These are phyloP conservation scores for Reutealis trisperma DNA, from an alignment of 345 rosid genomes.

Conservation along the genomic window DNA sequence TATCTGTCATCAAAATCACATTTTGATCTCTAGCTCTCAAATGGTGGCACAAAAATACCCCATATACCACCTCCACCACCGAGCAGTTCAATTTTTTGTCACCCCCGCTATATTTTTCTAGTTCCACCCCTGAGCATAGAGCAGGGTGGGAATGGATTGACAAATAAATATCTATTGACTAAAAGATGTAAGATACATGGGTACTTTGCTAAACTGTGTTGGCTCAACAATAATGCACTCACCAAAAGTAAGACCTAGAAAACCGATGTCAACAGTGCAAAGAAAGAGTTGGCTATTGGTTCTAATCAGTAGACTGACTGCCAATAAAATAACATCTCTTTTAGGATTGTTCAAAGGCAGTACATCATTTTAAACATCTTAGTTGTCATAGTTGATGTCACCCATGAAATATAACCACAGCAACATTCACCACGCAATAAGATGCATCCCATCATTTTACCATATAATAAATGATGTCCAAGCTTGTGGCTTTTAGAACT, in stretches of 20 bases:
- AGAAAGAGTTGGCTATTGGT: background rate
- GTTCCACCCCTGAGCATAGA: too few species aligned
- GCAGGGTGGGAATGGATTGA: background rate
- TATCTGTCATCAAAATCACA: too few species aligned
- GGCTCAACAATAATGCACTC: background rate
- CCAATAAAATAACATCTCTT: background rate
- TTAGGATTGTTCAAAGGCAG: background rate
- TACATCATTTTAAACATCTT: background rate
- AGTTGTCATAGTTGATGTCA: too few species aligned
- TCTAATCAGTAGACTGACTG: background rate
- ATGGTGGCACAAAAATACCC: too few species aligned
- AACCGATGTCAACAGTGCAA: conserved; percentile 2
- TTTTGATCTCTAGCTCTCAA: too few species aligned
- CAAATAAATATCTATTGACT: background rate
- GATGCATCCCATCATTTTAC: too few species aligned
- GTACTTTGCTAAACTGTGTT: background rate
- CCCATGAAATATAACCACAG: too few species aligned
- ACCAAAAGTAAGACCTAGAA: background rate
- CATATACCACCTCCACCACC: too few species aligned
- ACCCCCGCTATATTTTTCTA: too few species aligned
- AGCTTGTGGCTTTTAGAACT: too few species aligned
- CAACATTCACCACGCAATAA: too few species aligned
- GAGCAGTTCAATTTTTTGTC: too few species aligned
- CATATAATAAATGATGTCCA: background rate
- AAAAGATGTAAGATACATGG: background rate